Conservation (phyloP, 2,329 filamentous ascomycete species). For the Arachnomyces sp. region DNA sequence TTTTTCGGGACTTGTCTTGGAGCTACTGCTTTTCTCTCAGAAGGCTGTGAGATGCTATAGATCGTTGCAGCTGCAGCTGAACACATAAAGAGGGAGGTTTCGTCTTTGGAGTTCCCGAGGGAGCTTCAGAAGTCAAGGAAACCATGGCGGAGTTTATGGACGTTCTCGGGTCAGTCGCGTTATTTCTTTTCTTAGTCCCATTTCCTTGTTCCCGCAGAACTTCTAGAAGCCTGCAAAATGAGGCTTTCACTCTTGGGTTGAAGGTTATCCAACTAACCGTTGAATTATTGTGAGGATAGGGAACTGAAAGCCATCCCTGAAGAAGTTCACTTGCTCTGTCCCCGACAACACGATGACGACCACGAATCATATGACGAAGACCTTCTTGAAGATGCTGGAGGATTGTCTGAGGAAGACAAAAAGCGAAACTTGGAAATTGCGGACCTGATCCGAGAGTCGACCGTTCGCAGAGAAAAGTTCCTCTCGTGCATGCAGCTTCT, state of each 20-base stretch:
- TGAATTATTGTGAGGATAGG: constrained; percentile 16
- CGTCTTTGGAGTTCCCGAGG: no score
- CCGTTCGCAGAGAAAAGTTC: constrained; percentile 52
- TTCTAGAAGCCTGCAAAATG: constrained; percentile 4
- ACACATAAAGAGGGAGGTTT: no score
- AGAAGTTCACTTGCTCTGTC: constrained; percentile 60
- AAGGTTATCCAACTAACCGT: not conserved
- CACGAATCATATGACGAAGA: constrained; percentile 55
- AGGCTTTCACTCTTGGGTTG: constrained; percentile 1
- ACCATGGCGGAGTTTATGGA: constrained; percentile 34
- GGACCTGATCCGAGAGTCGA: constrained; percentile 48
- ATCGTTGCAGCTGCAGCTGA: no score
- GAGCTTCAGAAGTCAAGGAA: no score
- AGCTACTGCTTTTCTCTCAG: no score
- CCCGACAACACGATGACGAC: constrained; percentile 57
- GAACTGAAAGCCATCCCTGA: constrained; percentile 38
- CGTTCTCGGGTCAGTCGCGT: constrained; percentile 32
- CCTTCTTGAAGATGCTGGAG: constrained; percentile 2
- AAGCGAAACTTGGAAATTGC: constrained; percentile 26
- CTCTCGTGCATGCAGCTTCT: constrained; percentile 63
- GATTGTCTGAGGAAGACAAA: constrained; percentile 39
- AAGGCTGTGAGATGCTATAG: no score
- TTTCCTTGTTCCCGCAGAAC: not conserved
- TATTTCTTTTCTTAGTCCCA: not conserved
- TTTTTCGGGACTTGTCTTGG: no score